Base-by-base conservation (phyloP, 2,329 filamentous ascomycete genomes). In the Pseudocercospora macadamiae region DNA sequence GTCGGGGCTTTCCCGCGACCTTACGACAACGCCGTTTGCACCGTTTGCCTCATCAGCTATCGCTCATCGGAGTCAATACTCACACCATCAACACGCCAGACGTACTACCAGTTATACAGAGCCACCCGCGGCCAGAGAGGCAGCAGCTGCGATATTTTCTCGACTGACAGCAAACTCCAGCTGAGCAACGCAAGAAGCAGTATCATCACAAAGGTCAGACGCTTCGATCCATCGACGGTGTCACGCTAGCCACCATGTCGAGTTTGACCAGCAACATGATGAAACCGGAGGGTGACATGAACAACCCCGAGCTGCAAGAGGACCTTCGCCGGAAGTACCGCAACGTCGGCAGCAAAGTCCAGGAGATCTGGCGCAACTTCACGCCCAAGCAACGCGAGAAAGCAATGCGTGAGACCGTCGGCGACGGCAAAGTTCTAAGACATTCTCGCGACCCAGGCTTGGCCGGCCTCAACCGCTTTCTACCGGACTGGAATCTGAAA, bases 301-400 rank as follows among this genome's bases (percentile, higher is more conserved):
- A 59, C 21, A 47, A 58, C 9, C 55, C 48, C 51, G 57, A 59
- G 52, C 54, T 58, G 9, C 57, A 62, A 16, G 18, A 45, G 16
- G 60, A 64, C 42, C 60, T 64, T 36, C 39, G 26, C 28, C 62
- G 42, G n/a, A 64, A 64, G 51, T 45, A 60, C 39, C 62, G 57
- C 16, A 64, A 62, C 45, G 62, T 62, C 18, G 62, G 62, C 18
- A 16, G 7, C 21, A 57, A 52, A 32, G 52, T 64, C 9, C 16
- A 58, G 2, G 32, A 32, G 10, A 60, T 62, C 21, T 64, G 62
- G 62, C 60, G 54, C 32, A 52, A 52, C 12, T 57, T 64, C 51
- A 64, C 51, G 16, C 59, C 47, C 18, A 57, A 60, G 51, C 59
- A 64, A 54, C 62, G 56, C 14, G 62, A 59, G 52, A 53, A 55